Conservation (phyloP, 441 rosid genomes). For the Manihot esculenta region DNA sequence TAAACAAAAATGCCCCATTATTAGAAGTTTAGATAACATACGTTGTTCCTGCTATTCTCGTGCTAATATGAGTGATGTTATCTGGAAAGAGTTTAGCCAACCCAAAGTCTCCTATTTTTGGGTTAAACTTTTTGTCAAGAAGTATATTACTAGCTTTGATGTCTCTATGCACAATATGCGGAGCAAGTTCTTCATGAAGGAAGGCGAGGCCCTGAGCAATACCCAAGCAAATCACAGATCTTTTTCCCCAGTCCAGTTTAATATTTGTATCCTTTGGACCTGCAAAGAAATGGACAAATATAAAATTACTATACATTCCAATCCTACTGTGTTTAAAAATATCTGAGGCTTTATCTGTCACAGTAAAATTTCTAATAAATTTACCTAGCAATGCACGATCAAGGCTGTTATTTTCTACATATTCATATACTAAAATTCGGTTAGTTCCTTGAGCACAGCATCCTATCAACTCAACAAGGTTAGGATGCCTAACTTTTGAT, state of each 20-base stretch:
- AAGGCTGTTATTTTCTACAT: constrained; percentile 75
- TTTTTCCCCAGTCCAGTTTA: constrained; percentile 59
- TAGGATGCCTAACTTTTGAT: constrained; percentile 72
- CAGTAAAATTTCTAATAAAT: constrained; percentile 1
- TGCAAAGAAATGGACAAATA: constrained; percentile 27
- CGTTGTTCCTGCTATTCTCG: constrained; percentile 90
- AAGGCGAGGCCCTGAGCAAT: constrained; percentile 75
- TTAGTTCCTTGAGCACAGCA: constrained; percentile 68
- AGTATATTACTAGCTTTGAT: constrained; percentile 92
- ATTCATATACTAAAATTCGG: constrained; percentile 82
- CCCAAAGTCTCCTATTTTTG: constrained; percentile 94
- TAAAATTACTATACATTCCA: constrained; percentile 13
- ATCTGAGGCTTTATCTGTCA: neutral
- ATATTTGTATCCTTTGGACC: constrained; percentile 51
- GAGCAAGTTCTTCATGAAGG: constrained; percentile 81
- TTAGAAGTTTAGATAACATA: constrained; percentile 29
- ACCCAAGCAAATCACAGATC: constrained; percentile 80
- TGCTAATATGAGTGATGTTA: constrained; percentile 84
- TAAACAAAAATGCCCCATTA: neutral
- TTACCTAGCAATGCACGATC: constrained; percentile 67
- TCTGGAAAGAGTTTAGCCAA: constrained; percentile 94
- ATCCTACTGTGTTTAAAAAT: constrained; percentile 3
- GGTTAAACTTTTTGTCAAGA: constrained; percentile 66
- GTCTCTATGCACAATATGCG: constrained; percentile 87
- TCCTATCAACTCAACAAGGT: constrained; percentile 86